A percentile compares a stretch with the other conserved stretches of the same genome.
Evolutionary conservation across 1,284 basidiomycete genomes (phyloP).

Genomic region (Volvariella surrecta): DNA sequence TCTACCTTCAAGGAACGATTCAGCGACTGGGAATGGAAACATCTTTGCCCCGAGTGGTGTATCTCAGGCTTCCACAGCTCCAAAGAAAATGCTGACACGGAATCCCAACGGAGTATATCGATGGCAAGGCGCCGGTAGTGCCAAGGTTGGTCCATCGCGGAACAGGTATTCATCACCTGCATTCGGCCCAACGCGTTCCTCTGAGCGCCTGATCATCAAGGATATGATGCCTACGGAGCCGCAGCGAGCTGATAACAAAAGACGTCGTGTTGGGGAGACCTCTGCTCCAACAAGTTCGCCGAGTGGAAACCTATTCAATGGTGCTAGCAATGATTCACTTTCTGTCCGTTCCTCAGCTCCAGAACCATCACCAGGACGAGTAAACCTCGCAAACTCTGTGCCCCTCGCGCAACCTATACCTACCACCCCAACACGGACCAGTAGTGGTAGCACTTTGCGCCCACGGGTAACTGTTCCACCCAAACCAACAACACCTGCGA

Average conservation of each 20-base stretch:
- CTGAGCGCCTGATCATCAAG: slow-evolving; percentile 27
- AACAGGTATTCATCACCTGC: slow-evolving; percentile 64
- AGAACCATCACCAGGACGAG: neutral
- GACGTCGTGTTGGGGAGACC: slow-evolving; percentile 48
- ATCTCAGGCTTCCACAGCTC: slow-evolving; percentile 16
- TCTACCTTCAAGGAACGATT: slow-evolving; percentile 33
- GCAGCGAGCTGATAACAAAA: slow-evolving; percentile 43
- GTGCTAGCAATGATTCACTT: slow-evolving; percentile 8
- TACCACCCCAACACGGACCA: slow-evolving; percentile 17
- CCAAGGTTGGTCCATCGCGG: slow-evolving; percentile 36
- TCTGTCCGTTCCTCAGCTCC: slow-evolving; percentile 12
- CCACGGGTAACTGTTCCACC: slow-evolving; percentile 32
- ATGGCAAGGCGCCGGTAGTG: slow-evolving; percentile 63
- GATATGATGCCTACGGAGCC: slow-evolving; percentile 26
- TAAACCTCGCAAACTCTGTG: neutral
- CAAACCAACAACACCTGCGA: slow-evolving; percentile 48
- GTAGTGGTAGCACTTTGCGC: slow-evolving; percentile 19
- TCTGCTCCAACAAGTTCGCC: slow-evolving; percentile 21
- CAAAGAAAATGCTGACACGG: slow-evolving; percentile 45
- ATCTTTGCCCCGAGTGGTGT: slow-evolving; percentile 5
- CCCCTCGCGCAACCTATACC: slow-evolving; percentile 6
- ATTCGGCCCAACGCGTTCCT: slow-evolving; percentile 42
- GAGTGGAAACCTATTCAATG: neutral
- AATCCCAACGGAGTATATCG: slow-evolving; percentile 66
- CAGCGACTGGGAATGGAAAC: slow-evolving; percentile 21